phyloP scores from a whole-genome alignment of 148 eudicot genomes.

The Tetragonia tetragonoides region DNA sequence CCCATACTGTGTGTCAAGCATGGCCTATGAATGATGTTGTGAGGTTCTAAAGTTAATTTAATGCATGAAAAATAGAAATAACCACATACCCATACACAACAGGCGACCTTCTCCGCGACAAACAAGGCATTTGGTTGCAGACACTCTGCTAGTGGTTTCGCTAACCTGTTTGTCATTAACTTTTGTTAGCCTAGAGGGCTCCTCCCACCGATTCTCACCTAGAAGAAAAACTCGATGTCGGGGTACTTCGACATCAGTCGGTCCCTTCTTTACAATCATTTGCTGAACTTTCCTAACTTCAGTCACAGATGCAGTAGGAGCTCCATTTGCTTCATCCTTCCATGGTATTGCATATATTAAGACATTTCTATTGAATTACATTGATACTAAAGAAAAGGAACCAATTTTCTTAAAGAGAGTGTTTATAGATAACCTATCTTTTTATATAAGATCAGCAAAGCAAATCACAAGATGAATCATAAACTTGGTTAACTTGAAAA shows the following conservation, averaged over 20 bases:
- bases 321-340: slow-evolving; percentile 65
- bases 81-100: slow-evolving; percentile 67
- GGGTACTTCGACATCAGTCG: slow-evolving; percentile 30
- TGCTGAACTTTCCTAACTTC: slow-evolving; percentile 46
- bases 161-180: slow-evolving; percentile 31
- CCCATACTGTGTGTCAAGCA: neutral
- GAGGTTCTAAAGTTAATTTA: neutral
- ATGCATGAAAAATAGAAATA: neutral
- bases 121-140: slow-evolving; percentile 48
- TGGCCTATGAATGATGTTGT: neutral
- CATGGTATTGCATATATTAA: slow-evolving; percentile 8
- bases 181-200: slow-evolving; percentile 67
- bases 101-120: slow-evolving; percentile 89
- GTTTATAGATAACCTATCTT: neutral
- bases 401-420: neutral
- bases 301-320: slow-evolving; percentile 32
- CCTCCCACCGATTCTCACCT: slow-evolving; percentile 98
- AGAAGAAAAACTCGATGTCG: slow-evolving; percentile 72
- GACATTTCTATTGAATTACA: neutral
- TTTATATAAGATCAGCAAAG: neutral
- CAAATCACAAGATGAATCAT: neutral
- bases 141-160: slow-evolving; percentile 26
- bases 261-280: slow-evolving; percentile 38
- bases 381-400: neutral
- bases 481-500: too few species aligned